Conservation (phyloP, 2,329 filamentous ascomycete genomes). For the Thielaviopsis populi region DNA sequence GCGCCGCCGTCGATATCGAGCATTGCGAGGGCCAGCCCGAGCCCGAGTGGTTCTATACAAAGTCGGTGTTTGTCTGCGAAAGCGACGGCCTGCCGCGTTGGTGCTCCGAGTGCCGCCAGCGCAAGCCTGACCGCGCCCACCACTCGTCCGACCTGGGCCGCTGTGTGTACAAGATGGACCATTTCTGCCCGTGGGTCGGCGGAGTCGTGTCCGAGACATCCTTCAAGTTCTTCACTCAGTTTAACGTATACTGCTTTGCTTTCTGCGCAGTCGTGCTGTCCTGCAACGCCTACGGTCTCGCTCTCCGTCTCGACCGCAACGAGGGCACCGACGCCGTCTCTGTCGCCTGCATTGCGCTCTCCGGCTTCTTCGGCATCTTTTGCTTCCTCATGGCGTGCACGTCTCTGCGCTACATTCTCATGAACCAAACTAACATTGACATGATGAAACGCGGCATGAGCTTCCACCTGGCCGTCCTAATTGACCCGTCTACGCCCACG, state of each 20-base stretch:
- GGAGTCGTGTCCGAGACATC: slow-evolving; percentile 79
- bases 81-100: slow-evolving; percentile 70
- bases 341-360: slow-evolving; percentile 50
- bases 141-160: slow-evolving; percentile 70
- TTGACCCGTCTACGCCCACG: slow-evolving; percentile 31
- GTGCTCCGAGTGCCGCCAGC: slow-evolving; percentile 71
- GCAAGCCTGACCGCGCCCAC: slow-evolving; percentile 77
- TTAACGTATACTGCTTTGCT: slow-evolving; percentile 56
- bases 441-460: slow-evolving; percentile 47
- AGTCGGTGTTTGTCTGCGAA: slow-evolving; percentile 73
- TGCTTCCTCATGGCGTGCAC: slow-evolving; percentile 60
- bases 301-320: slow-evolving; percentile 34
- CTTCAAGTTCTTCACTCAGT: slow-evolving; percentile 89
- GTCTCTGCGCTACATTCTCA: slow-evolving; percentile 51
- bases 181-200: slow-evolving; percentile 94
- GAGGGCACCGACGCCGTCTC: slow-evolving; percentile 40
- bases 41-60: slow-evolving; percentile 63
- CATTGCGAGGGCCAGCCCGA: slow-evolving; percentile 46
- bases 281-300: slow-evolving; percentile 48
- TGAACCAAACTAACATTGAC: slow-evolving; percentile 78
- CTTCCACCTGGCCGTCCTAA: slow-evolving; percentile 58
- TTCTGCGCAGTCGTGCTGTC: slow-evolving; percentile 52
- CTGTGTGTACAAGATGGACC: slow-evolving; percentile 83
- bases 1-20: slow-evolving; percentile 25
- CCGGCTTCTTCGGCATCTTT: slow-evolving; percentile 67